These are phyloP conservation scores for Salix caprea DNA, from an alignment of 345 rosid species.

Conservation along the genomic window DNA sequence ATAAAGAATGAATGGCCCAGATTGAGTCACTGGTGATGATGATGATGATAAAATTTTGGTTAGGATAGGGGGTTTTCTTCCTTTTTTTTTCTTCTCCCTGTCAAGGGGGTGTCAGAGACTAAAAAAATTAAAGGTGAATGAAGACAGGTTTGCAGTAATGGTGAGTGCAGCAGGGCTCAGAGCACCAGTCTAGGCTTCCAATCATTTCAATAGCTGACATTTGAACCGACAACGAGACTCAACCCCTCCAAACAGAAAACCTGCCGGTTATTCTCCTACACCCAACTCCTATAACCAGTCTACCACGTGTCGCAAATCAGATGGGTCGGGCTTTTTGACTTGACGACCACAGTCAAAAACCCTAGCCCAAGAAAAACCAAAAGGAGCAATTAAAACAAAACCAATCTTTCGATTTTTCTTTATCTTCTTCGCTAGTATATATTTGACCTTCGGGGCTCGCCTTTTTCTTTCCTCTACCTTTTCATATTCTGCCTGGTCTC, in stretches of 20 bases:
- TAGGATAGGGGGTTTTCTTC: background rate
- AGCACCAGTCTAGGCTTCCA: conserved; percentile 33
- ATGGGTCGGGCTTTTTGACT: conserved; percentile 49
- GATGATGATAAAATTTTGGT: background rate
- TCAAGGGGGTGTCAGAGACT: background rate
- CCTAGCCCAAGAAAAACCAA: conserved; percentile 18
- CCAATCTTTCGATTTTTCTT: background rate
- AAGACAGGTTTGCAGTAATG: background rate
- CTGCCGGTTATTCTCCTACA: conserved; percentile 73
- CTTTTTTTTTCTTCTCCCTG: background rate
- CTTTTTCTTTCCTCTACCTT: conserved; percentile 12
- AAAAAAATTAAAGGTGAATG: background rate
- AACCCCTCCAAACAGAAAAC: conserved; percentile 23
- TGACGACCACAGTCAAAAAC: conserved; percentile 43
- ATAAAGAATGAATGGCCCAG: background rate
- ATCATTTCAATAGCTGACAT: conserved; percentile 64
- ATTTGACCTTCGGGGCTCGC: conserved; percentile 31
- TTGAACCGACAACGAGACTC: conserved; percentile 42
- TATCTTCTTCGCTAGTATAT: conserved; percentile 14
- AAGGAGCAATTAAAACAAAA: background rate
- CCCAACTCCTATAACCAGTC: conserved; percentile 11
- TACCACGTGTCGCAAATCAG: conserved; percentile 54
- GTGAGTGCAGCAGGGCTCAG: background rate
- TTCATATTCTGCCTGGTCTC: conserved; percentile 22
- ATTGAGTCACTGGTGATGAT: background rate